A percentile compares a stretch with the other conserved stretches of the same genome.
Conservation (phyloP, 495 filamentous ascomycete genomes). For the Pseudoneurospora amorphoporcata region DNA sequence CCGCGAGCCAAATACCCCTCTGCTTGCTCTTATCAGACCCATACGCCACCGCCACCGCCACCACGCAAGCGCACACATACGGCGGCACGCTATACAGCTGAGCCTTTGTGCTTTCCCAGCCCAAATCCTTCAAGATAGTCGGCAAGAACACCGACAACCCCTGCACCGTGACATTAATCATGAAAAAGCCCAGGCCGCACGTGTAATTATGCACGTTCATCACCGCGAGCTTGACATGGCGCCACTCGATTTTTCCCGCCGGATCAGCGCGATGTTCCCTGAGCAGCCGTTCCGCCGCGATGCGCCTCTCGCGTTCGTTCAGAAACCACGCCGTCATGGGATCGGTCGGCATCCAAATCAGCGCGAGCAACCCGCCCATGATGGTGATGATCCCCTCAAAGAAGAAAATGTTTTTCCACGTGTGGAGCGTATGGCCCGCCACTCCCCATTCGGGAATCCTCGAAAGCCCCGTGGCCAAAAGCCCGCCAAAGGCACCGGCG, state of each 20-base stretch:
- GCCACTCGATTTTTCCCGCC: constrained; percentile 26
- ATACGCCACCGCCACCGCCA: constrained; percentile 49
- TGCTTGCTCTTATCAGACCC: constrained; percentile 47
- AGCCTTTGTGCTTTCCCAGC: constrained; percentile 33
- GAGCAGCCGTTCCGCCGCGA: constrained; percentile 30
- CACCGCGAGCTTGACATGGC: constrained; percentile 29
- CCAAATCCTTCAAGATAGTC: constrained; percentile 37
- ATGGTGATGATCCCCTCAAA: constrained; percentile 52
- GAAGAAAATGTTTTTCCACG: constrained; percentile 59
- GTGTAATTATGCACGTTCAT: constrained; percentile 37
- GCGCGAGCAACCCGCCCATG: constrained; percentile 36
- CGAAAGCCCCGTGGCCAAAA: constrained; percentile 26
- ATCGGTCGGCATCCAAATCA: constrained; percentile 45
- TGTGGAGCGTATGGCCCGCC: constrained; percentile 33
- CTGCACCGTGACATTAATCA: constrained; percentile 44
- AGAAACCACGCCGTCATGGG: constrained; percentile 42
- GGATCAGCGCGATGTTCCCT: constrained; percentile 27
- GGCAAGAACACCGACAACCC: constrained; percentile 43
- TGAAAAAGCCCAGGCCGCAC: constrained; percentile 36
- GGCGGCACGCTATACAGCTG: constrained; percentile 44
- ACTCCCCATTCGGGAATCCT: constrained; percentile 39
- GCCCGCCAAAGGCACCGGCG: constrained; percentile 46
- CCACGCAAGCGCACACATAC: constrained; percentile 40
- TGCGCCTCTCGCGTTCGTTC: constrained; percentile 37
- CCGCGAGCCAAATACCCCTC: constrained; percentile 49